Base-by-base conservation (phyloP, 495 filamentous ascomycete species). In the Hypoxylon lienhwacheense region DNA sequence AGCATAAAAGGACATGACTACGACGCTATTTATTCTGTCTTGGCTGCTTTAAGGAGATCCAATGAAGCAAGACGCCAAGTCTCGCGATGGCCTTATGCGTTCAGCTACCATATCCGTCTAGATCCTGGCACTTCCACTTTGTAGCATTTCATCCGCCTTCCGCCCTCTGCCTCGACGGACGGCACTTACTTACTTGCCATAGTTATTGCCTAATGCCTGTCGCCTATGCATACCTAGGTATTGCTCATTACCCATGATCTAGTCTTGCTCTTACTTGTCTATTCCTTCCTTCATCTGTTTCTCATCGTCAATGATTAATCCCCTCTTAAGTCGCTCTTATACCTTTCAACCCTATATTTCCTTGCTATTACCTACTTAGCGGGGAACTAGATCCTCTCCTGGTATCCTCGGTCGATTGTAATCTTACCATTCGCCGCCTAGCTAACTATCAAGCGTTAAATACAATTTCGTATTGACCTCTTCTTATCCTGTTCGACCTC, bases 31-130 rank as follows among this genome's bases (percentile, higher is more conserved):
- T 47, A 42, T 15, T 21, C 34, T 48, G 29, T 29, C 58, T 55
- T 47, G 46, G 51, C 47, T 47, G 15, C 11, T 26, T 15, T 20
- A 7, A 47, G 26, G 8, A 32, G 29, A 36, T 42, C 58, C 58
- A 61, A 61, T 61, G 14, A 47, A 46, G 47, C 41, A 48, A 47
- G 39, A 46, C 48, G 58, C 58, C 58, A 61, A 61, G 58, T 19
- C 12, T 55, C 35, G 33, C 51, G 47, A 35, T 47, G 47, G 39
- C 47, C 52, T 59, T 55, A 35, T 55, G 26, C 37, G 40, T 20
- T 45, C 39, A 50, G 37, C 44, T 49, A n/a, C n/a, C n/a, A n/a
- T 52, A 47, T 36, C 25, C 35, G 32, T 55, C 51, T 53, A 37
- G 41, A 31, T 24, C 46, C 50, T 47, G 35, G 36, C 36, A 33